Base-by-base conservation (phyloP, 768 basidiomycete genomes). In the Tylopilus plumbeoviolaceoides region DNA sequence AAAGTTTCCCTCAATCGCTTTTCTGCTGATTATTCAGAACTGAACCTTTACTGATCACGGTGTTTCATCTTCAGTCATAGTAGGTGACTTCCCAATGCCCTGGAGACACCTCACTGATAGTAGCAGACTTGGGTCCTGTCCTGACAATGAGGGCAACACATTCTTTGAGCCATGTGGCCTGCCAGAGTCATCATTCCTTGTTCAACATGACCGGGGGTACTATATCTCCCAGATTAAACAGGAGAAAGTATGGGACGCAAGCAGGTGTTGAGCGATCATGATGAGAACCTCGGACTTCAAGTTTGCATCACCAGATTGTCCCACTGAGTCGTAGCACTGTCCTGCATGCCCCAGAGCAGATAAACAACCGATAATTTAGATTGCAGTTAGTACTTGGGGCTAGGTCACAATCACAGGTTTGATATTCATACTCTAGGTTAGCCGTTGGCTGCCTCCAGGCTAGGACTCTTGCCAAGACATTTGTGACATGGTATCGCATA, bases 201-300 rank as follows among this genome's bases (percentile, higher is more conserved):
- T 76, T 85, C 60, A 81, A 68, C 51, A 67, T 87, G 35, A 80
- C 78, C 2, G 73, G 75, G 23, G 74, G 72, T 39, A 84, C 84
- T 0, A 84, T 86, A 12, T 82, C 78, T 31, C 86, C 78, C 4
- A 65, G 74, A 45, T 65, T 73, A 25, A 62, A 74, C 53, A 50
- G n/a, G n/a, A n/a, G n/a, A n/a, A n/a, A n/a, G n/a, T n/a, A 63
- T 78, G 62, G 91, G 91, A 68, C 89, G 80, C 70, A 80, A 80
- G 49, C 86, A 1, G 81, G 84, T 12, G 70, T 85, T 36, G 78
- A 82, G 78, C 58, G 85, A 88, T 43, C 85, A 87, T 47, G 81
- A 83, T 45, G 67, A 35, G n/a, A n/a, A n/a, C n/a, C n/a, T n/a
- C n/a, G n/a, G n/a, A n/a, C n/a, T n/a, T n/a, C n/a, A n/a, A n/a